These are phyloP conservation scores for Citrus glauca DNA, from an alignment of 345 rosid species.

Conservation along the genomic window DNA sequence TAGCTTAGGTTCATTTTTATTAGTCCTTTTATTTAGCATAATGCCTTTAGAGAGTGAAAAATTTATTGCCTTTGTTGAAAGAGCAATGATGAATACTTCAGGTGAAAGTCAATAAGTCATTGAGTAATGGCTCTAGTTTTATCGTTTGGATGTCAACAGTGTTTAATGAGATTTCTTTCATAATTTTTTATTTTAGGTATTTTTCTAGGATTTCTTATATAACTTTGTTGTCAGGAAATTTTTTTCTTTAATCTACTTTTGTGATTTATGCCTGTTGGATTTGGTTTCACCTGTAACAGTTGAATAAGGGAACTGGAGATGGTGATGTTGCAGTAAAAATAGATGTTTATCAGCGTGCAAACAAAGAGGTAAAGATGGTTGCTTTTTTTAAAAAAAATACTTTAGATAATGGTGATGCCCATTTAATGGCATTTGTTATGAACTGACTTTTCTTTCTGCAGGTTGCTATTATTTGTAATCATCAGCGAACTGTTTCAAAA, in stretches of 20 bases:
- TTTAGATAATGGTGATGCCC: background rate
- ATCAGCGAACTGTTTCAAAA: slow-evolving; percentile 89
- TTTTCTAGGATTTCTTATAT: background rate
- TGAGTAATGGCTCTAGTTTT: background rate
- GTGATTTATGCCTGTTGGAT: background rate
- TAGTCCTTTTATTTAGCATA: background rate
- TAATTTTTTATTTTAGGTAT: background rate
- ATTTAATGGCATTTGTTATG: slow-evolving; percentile 7
- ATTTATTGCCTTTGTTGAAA: background rate
- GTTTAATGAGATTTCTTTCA: background rate
- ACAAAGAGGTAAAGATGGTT: slow-evolving; percentile 65
- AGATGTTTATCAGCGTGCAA: slow-evolving; percentile 73
- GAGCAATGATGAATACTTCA: background rate
- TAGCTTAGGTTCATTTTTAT: background rate
- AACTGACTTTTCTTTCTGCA: slow-evolving; percentile 29
- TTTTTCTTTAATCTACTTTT: background rate
- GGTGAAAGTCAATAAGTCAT: background rate
- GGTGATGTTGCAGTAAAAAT: slow-evolving; percentile 80
- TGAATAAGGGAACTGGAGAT: slow-evolving; percentile 60
- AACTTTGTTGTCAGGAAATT: background rate
- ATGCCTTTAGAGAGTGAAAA: background rate
- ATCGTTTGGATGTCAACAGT: background rate
- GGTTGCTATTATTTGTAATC: slow-evolving; percentile 99
- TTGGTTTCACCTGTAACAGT: slow-evolving; percentile 44
- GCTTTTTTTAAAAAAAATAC: background rate